Evolutionary conservation across 2,329 filamentous ascomycete species (phyloP), one percentile per base, ranked within the genome.

Genomic region (Lasiodiplodia gonubiensis): DNA sequence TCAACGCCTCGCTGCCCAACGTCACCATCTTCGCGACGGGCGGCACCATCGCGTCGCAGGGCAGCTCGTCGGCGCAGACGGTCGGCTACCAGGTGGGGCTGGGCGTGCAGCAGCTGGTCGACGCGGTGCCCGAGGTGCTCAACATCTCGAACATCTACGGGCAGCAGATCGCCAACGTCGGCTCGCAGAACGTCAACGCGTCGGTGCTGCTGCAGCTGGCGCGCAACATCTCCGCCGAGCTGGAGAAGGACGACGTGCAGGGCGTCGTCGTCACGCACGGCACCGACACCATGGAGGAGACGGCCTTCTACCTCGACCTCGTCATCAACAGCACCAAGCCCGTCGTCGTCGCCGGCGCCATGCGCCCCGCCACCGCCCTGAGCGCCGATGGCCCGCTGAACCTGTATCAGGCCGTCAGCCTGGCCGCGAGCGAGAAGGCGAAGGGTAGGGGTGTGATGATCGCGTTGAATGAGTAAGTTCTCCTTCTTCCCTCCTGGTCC

Each of bases 251-350:
- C 0, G 77, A 79, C 0, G 75, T 82, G 48, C 71, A 75, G 11
- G 76, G 86, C 42, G 85, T 84, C 7, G 85, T 89, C 6, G 78
- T 90, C 64, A 89, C 88, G 0, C 88, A 90, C 71, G 88, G 88
- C 57, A 90, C 88, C 10, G 88, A 90, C 71, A 89, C 86, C 0
- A 80, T 90, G 1, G 88, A 89, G 71, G 88, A 90, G 75, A 85
- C 85, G 0, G 85, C 87, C 10, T 89, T 89, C 78, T 89, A 89
- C 78, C 78, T 90, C 10, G 85, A 89, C 69, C 76, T 86, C 3
- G 87, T 86, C 0, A 74, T 89, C 39, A 83, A 83, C 70, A 86
- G 83, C 52, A 80, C 80, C 35, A 89, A 89, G 74, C 87, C 88
- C 0, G 81, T 90, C 5, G 82, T 89, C 4, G 73, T 87, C 27